Percentiles rank a stretch among this genome's conserved stretches.
phyloP scores from a whole-genome alignment of 441 rosid genomes.

The Euphorbia celastroides region DNA sequence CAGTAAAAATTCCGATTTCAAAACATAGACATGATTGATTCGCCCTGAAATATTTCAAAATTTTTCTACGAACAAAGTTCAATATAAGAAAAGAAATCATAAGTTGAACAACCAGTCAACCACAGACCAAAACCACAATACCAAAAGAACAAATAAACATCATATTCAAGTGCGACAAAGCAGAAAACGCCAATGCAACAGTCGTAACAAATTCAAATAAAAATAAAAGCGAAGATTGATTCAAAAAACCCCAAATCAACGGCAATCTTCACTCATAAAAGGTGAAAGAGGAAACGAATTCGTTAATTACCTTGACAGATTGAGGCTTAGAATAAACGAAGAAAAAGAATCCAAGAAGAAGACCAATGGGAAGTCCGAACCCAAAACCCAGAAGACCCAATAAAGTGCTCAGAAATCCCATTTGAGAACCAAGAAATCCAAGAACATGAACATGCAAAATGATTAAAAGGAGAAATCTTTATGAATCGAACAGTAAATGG shows the following conservation, averaged over 20 bases:
- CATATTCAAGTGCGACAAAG: not conserved
- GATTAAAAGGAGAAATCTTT: not conserved
- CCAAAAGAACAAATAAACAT: not conserved
- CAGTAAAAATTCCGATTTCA: not conserved
- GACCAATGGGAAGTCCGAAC: conserved; percentile 48
- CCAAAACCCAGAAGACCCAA: conserved; percentile 49
- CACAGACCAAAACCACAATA: not conserved
- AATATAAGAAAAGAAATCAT: not conserved
- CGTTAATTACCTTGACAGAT: conserved; percentile 38
- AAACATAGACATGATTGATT: not conserved
- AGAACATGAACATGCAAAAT: not conserved
- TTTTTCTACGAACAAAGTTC: not conserved
- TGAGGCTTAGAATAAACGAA: conserved; percentile 57
- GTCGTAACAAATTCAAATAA: not conserved
- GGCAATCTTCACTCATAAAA: not conserved
- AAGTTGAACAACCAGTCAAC: not conserved
- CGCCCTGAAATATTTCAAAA: not conserved
- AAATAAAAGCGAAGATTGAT: not conserved
- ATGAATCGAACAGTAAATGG: not conserved
- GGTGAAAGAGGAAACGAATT: not conserved
- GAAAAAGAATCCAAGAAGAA: conserved; percentile 54
- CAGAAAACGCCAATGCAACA: not conserved
- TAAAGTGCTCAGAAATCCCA: conserved; percentile 45
- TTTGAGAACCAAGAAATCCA: conserved; percentile 15
- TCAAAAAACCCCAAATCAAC: not conserved